Evolutionary conservation across 139 green algal species (phyloP), one percentile per base, ranked within the genome.

Genomic region (Coelastrella sp.): DNA sequence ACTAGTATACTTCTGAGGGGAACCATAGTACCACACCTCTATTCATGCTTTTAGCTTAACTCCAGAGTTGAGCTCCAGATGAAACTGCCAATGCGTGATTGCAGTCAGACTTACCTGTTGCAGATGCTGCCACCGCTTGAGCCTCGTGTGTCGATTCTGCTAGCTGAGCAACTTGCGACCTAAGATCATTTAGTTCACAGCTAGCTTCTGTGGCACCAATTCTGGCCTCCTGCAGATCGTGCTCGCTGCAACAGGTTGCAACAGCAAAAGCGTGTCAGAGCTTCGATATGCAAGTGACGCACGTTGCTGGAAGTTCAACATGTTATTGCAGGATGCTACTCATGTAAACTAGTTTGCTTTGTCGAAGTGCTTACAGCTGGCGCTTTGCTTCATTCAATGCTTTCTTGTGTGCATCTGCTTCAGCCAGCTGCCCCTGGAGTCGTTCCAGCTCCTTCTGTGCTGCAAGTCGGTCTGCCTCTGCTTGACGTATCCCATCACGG

Each of bases 161-260:
- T 32, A 85, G 79, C 79, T 53, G 60, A 15, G 64, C 79, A 45
- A 74, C 63, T 25, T 85, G 60, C 19, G 27, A 30, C 45, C 23
- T 35, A 40, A 85, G 63, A 62, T 85, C 40, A 34, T 30, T 77
- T 23, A 85, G 13, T 15, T 85, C 62, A 48, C 79, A 64, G 40
- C 41, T 59, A 13, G 79, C 79, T 48, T 85, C 63, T 15, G 40
- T 53, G 4, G 43, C 79, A 27, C 63, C 63, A 32, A 37, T 19
- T 7, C 19, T 67, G 7, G 79, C 79, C 2, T n/a, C 19, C 32
- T 76, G 79, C 19, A 74, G 60, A n/a, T 85, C 79, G n/a, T 21
- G 25, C 63, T 85, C 43, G 41, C 79, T 85, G 79, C 79, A 62
- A 1, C n/a, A n/a, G n/a, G n/a, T n/a, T n/a, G n/a, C n/a, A n/a